A percentile compares a stretch with the other conserved stretches of the same genome.
These are phyloP conservation scores for Lepidium aucheri DNA, from an alignment of 345 rosid genomes.

Conservation along the genomic window DNA sequence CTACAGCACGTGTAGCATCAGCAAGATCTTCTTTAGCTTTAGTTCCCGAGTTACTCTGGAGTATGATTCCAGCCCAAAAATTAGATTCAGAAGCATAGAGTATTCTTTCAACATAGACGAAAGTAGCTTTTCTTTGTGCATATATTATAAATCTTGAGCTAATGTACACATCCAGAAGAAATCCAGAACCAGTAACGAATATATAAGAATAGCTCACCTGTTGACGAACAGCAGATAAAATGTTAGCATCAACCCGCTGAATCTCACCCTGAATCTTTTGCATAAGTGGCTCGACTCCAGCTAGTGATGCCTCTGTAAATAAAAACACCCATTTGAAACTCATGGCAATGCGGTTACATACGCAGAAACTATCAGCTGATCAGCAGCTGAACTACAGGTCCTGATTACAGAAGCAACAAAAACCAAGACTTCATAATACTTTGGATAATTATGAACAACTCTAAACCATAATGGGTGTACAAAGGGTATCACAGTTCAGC, in stretches of 20 bases:
- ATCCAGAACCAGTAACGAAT: not conserved
- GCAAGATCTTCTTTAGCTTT: constrained; percentile 99
- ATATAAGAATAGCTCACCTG: constrained; percentile 40
- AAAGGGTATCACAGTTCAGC: not conserved
- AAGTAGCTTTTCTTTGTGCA: not conserved
- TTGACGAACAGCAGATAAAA: constrained; percentile 92
- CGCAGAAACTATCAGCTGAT: constrained; percentile 1
- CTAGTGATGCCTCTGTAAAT: constrained; percentile 79
- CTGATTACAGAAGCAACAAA: not conserved
- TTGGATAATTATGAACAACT: not conserved
- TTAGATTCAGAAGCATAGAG: not conserved
- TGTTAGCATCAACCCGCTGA: constrained; percentile 87
- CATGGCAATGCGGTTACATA: not conserved
- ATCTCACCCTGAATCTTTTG: constrained; percentile 93
- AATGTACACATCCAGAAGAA: constrained; percentile 6
- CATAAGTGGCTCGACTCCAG: constrained; percentile 98
- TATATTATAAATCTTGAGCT: not conserved
- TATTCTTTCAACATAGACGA: not conserved
- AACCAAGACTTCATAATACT: not conserved
- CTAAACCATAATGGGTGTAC: not conserved
- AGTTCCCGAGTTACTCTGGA: constrained; percentile 93
- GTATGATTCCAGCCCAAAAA: not conserved
- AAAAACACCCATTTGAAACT: constrained; percentile 10
- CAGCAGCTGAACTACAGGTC: not conserved
- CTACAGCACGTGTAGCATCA: constrained; percentile 94